A percentile compares a stretch with the other conserved stretches of the same genome.
phyloP scores from a whole-genome alignment of 2,329 filamentous ascomycete species.

The Curvularia lunata region DNA sequence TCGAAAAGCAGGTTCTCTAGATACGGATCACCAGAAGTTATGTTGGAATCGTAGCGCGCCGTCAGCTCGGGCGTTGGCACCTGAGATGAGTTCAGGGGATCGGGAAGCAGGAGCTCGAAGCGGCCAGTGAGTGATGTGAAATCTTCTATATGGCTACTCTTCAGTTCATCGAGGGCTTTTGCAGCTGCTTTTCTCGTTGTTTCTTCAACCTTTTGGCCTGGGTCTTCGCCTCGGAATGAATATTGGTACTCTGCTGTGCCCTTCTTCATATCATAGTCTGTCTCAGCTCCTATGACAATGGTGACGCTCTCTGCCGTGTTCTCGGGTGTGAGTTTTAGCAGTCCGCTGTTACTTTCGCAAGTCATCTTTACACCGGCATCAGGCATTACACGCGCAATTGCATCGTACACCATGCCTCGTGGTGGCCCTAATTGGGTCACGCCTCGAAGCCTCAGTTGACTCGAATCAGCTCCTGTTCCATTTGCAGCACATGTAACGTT shows the following conservation, averaged over 20 bases:
- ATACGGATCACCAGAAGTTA: conserved; percentile 55
- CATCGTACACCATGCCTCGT: conserved; percentile 56
- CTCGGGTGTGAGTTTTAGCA: conserved; percentile 16
- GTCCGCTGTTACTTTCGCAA: conserved; percentile 17
- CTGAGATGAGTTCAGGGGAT: conserved; percentile 50
- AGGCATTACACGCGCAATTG: conserved; percentile 42
- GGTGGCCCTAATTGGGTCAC: conserved; percentile 51
- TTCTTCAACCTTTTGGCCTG: conserved; percentile 48
- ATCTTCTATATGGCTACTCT: conserved; percentile 50
- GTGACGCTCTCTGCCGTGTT: conserved; percentile 35
- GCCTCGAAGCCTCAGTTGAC: conserved; percentile 27
- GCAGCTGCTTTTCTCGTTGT: conserved; percentile 43
- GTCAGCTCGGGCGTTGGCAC: conserved; percentile 49
- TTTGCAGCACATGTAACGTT: conserved; percentile 44
- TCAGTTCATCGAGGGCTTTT: conserved; percentile 44
- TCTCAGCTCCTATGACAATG: conserved; percentile 55
- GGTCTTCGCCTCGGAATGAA: conserved; percentile 59
- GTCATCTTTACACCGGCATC: conserved; percentile 19
- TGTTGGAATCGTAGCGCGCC: conserved; percentile 34
- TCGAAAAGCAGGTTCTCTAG: conserved; percentile 62
- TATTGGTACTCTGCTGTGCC: conserved; percentile 55
- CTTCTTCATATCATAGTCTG: conserved; percentile 59
- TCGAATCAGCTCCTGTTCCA: conserved; percentile 42
- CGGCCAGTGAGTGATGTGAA: conserved; percentile 49
- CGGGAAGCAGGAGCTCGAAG: conserved; percentile 57